Conservation (phyloP, 768 basidiomycete species). For the Plicaturopsis crispa region DNA sequence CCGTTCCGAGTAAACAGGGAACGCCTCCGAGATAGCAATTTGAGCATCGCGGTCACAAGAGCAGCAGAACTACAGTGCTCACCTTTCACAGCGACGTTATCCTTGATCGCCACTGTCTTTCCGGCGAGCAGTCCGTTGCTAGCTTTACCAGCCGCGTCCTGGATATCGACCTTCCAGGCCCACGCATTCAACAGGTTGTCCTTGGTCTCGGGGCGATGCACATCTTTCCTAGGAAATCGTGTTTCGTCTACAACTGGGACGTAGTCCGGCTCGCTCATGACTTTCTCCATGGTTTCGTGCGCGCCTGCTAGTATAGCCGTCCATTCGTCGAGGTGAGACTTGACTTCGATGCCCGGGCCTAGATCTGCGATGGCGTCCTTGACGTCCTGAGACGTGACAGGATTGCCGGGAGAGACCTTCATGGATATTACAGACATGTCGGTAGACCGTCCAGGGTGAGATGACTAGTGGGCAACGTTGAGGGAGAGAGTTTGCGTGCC, state of each 20-base stretch:
- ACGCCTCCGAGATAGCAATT: no score
- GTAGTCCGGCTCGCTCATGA: slow-evolving; percentile 11
- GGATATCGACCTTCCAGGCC: slow-evolving; percentile 13
- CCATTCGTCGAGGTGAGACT: no score
- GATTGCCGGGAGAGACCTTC: no score
- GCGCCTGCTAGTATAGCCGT: no score
- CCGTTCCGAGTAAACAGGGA: slow-evolving; percentile 3
- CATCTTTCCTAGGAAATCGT: slow-evolving; percentile 9
- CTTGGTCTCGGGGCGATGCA: slow-evolving; percentile 8
- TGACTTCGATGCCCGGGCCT: no score
- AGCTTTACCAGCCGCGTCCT: background rate
- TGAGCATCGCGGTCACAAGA: no score
- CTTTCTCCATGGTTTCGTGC: no score
- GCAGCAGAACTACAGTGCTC: no score
- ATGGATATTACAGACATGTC: background rate
- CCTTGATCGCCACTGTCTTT: slow-evolving; percentile 1
- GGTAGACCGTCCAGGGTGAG: background rate
- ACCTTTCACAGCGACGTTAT: slow-evolving; percentile 3
- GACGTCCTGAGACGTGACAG: no score
- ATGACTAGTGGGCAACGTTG: background rate
- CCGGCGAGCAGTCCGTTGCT: background rate
- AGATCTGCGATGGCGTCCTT: background rate
- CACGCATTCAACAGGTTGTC: slow-evolving; percentile 12
- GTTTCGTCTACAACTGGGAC: slow-evolving; percentile 7
- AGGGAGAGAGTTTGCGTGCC: background rate